These are phyloP conservation scores for Beauveria sp. DNA, from an alignment of 2,329 filamentous ascomycete species.

Conservation along the genomic window DNA sequence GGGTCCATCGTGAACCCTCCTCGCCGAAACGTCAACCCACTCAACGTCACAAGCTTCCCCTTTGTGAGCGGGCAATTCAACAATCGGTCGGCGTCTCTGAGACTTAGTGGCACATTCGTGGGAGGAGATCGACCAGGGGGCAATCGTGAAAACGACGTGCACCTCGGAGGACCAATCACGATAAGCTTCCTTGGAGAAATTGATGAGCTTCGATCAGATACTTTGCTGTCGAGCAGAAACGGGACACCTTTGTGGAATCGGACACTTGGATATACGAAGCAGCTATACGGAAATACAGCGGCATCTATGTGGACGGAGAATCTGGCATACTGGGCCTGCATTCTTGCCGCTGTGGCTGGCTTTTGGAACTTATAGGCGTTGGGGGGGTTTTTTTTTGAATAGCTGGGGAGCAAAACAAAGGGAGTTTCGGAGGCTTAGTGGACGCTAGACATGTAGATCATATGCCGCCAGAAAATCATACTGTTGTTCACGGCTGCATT, in stretches of 20 bases:
- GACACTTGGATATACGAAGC: background rate
- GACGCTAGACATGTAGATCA: too few relatives aligned
- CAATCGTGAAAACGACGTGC: background rate
- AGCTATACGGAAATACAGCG: background rate
- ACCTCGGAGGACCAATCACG: slow-evolving; percentile 1
- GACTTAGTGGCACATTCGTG: background rate
- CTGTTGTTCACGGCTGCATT: background rate
- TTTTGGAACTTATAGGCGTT: background rate
- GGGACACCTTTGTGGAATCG: background rate
- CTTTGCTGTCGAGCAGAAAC: background rate
- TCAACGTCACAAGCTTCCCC: slow-evolving; percentile 1
- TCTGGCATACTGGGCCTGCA: background rate
- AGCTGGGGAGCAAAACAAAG: too few relatives aligned
- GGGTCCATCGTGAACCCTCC: background rate
- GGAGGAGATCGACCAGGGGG: background rate
- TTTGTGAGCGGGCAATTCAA: background rate
- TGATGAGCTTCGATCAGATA: slow-evolving; percentile 1
- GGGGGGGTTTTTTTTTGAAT: too few relatives aligned
- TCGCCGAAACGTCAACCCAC: background rate
- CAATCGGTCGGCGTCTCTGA: background rate
- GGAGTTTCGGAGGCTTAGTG: too few relatives aligned
- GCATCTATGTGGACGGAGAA: background rate
- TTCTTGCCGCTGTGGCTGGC: background rate
- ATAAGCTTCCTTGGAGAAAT: slow-evolving; percentile 2
- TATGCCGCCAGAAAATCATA: background rate